A percentile compares a stretch with the other conserved stretches of the same genome.
Evolutionary conservation across 768 basidiomycete genomes (phyloP).

Genomic region (Suillus tomentosus): DNA sequence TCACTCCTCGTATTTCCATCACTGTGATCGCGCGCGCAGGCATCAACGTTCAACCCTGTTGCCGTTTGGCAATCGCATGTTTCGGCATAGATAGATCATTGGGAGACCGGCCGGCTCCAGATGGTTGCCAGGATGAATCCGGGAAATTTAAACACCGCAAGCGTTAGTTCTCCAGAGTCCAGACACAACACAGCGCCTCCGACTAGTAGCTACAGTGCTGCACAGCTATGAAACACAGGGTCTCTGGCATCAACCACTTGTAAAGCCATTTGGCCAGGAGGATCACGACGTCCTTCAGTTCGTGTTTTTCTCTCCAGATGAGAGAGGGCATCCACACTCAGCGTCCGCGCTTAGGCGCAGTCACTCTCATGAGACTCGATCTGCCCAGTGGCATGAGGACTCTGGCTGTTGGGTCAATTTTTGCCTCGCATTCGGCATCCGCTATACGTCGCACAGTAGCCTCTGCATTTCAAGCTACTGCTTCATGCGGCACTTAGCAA

Average conservation of each 20-base stretch:
- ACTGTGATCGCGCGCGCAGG: conserved; percentile 22
- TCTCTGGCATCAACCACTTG: too few relatives aligned
- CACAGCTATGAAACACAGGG: too few relatives aligned
- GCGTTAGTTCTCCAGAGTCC: too few relatives aligned
- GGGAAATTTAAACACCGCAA: background rate
- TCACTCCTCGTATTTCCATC: conserved; percentile 17
- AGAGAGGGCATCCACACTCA: too few relatives aligned
- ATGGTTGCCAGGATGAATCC: background rate
- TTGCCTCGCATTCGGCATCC: background rate
- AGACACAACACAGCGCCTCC: too few relatives aligned
- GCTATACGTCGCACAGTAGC: background rate
- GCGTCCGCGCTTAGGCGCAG: too few relatives aligned
- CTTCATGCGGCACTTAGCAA: background rate
- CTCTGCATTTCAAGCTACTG: background rate
- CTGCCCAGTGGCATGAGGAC: background rate
- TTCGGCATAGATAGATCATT: background rate
- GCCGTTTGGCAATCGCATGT: background rate
- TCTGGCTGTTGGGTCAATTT: background rate
- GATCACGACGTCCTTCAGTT: too few relatives aligned
- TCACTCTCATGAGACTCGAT: too few relatives aligned
- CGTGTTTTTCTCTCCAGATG: too few relatives aligned
- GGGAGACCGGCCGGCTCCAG: background rate
- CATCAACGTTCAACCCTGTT: background rate
- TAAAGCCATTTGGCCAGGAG: too few relatives aligned
- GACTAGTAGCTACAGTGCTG: too few relatives aligned